Conservation (phyloP, 108 stramenopile species). For the Seminavis robusta region DNA sequence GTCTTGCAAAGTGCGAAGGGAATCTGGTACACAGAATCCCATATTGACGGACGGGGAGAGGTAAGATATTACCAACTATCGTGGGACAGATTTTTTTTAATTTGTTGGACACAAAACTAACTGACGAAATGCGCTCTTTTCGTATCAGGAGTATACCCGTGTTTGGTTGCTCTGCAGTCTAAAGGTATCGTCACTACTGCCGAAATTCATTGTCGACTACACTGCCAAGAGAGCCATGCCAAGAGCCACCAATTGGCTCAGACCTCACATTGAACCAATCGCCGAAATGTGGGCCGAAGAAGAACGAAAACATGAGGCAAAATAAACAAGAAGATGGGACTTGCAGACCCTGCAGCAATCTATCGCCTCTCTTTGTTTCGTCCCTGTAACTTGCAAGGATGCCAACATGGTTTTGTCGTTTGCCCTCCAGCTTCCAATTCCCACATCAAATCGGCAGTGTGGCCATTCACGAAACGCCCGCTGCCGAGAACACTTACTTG, state of each 20-base stretch:
- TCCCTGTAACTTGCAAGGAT: no score
- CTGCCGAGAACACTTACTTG: no score
- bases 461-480: no score
- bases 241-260: conserved; percentile 83
- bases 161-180: conserved; percentile 84
- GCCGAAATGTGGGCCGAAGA: conserved; percentile 52
- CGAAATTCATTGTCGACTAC: conserved; percentile 82
- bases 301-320: not conserved
- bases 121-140: not conserved
- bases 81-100: no score
- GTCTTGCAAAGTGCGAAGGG: conserved; percentile 84
- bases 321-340: no score
- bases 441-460: no score
- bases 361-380: no score
- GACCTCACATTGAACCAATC: conserved; percentile 69
- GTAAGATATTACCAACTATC: no score
- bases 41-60: conserved; percentile 68
- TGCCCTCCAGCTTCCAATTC: no score
- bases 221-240: conserved; percentile 87
- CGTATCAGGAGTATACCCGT: conserved; percentile 47
- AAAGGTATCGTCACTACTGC: conserved; percentile 66
- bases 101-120: no score
- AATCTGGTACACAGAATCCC: conserved; percentile 80
- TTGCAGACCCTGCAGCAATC: no score
- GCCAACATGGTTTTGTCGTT: no score